Base-by-base conservation (phyloP, 176 grass and related monocot genomes). In the Typha latifolia region DNA sequence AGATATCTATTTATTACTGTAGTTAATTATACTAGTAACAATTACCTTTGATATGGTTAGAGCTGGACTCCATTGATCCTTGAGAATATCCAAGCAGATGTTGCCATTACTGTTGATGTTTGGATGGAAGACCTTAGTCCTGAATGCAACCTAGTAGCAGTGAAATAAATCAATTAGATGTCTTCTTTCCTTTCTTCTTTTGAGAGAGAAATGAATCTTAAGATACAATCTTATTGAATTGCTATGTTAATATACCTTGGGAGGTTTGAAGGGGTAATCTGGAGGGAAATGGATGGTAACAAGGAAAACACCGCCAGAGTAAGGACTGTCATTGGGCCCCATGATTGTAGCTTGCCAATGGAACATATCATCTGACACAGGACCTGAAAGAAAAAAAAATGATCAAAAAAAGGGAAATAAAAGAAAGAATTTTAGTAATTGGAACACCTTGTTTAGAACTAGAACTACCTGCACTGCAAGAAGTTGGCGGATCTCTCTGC, bases 41-140 rank as follows among this genome's bases (percentile, higher is more conserved):
- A 57, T 19, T 22, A 59, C 53, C 53, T 59, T 59, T 19, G 53
- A 59, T 19, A 59, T 59, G 5, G 53, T 59, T 59, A 59, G 53
- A 59, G 53, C 53, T 19, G 53, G 53, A 21, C 53, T 59, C 53
- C 53, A 59, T 21, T 59, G 53, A 59, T 59, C 53, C 53, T 59
- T 59, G 53, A 59, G 53, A 59, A 59, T 59, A 21, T 59, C 53
- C 53, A 59, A 19, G 53, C 53, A 59, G 53, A 59, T 59, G 53
- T 59, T 59, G 53, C 53, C 53, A 11, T 59, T 59, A 18, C 53
- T 59, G 16, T 59, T 59, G 53, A 59, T 59, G 53, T 59, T 59
- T 21, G 53, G 53, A 59, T 59, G 53, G 53, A 59, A 59, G 18
- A 59, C 53, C 53, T 59, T 59, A 59, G 53, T 59, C 53, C 53